A percentile compares a stretch with the other conserved stretches of the same genome.
Evolutionary conservation across 2,329 filamentous ascomycete species (phyloP).

Genomic region (Botrytis deweyae): DNA sequence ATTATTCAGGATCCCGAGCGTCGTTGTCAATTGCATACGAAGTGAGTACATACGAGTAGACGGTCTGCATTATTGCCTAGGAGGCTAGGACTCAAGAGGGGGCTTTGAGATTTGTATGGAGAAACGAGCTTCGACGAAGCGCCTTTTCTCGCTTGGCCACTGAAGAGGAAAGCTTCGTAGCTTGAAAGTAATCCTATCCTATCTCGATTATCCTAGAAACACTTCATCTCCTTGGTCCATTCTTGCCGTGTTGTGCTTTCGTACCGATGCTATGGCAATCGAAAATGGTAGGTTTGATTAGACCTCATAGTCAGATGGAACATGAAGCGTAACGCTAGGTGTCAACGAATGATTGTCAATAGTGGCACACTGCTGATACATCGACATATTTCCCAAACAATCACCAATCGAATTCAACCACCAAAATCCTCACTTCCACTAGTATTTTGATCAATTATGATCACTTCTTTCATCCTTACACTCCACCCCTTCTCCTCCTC

Average conservation of each 20-base stretch:
- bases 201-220: conserved; percentile 1
- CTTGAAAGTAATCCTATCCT: not conserved
- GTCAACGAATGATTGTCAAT: conserved; percentile 2
- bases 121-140: not conserved
- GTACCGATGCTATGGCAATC: conserved; percentile 3
- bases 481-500: not conserved
- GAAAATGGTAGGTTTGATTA: conserved; percentile 10
- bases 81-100: not conserved
- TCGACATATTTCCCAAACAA: not conserved
- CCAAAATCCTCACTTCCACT: conserved; percentile 1
- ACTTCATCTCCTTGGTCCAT: conserved; percentile 11
- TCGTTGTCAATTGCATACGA: conserved; percentile 7
- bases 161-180: not conserved
- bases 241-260: conserved; percentile 16
- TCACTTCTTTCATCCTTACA: not conserved
- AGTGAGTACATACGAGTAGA: not conserved
- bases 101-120: not conserved
- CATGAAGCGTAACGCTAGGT: conserved; percentile 1
- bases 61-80: not conserved
- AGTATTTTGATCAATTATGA: conserved; percentile 3
- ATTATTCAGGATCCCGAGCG: not conserved
- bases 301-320: conserved; percentile 14
- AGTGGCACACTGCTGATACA: conserved; percentile 13
- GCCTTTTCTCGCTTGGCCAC: not conserved
- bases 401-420: not conserved